phyloP scores from a whole-genome alignment of 805 yeast genomes.

The Priceomyces medius region DNA sequence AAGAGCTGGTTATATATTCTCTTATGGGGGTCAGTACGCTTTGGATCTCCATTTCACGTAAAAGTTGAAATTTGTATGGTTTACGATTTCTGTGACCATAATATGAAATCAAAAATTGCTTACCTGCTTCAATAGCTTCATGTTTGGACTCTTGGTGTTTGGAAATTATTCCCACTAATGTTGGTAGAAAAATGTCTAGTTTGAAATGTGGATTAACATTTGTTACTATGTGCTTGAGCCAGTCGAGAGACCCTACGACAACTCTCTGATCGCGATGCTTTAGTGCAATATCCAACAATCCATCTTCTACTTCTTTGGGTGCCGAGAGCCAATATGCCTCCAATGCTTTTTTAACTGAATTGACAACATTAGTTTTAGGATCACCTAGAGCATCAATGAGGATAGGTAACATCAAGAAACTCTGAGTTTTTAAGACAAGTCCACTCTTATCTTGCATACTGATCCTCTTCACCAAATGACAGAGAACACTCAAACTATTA shows the following conservation, averaged over 20 bases:
- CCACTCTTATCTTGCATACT: conserved; percentile 53
- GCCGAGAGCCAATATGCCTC: conserved; percentile 57
- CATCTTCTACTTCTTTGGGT: conserved; percentile 46
- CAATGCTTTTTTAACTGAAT: conserved; percentile 51
- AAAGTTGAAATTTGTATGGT: conserved; percentile 46
- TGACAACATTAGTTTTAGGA: conserved; percentile 31
- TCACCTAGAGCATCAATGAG: conserved; percentile 49
- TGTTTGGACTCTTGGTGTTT: conserved; percentile 4
- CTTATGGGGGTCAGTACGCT: conserved; percentile 23
- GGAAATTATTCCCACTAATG: conserved; percentile 19
- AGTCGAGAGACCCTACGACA: conserved; percentile 43
- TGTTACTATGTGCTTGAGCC: conserved; percentile 43
- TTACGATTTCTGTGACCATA: conserved; percentile 30
- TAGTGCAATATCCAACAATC: conserved; percentile 45
- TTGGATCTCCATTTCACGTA: conserved; percentile 37
- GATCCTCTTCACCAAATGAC: conserved; percentile 57
- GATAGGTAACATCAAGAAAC: conserved; percentile 50
- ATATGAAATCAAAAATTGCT: conserved; percentile 23
- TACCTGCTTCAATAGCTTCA: conserved; percentile 17
- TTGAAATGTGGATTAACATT: conserved; percentile 33
- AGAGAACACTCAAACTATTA: conserved; percentile 48
- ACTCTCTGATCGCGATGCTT: conserved; percentile 36
- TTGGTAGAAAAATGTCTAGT: conserved; percentile 25
- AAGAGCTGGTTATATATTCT: conserved; percentile 8
- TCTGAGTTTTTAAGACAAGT: conserved; percentile 37